Evolutionary conservation across 2,329 filamentous ascomycete species (phyloP).

Genomic region (Talaromyces verruculosus): DNA sequence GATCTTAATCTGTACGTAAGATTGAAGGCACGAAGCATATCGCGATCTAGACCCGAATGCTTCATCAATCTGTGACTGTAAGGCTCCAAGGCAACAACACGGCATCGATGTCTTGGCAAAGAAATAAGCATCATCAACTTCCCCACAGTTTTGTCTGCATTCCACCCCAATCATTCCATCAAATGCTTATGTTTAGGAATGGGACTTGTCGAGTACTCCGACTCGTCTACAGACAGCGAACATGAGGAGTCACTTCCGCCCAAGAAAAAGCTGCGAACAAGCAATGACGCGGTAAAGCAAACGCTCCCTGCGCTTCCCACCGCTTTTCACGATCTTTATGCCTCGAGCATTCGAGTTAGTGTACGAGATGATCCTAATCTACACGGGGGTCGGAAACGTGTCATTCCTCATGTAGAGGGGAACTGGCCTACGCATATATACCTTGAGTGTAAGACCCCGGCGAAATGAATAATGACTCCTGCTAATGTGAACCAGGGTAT

Average conservation of each 20-base stretch:
- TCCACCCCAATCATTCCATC: slow-evolving; percentile 20
- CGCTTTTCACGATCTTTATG: slow-evolving; percentile 85
- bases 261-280: slow-evolving; percentile 29
- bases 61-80: not conserved
- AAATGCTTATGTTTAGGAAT: slow-evolving; percentile 39
- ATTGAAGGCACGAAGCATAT: not conserved
- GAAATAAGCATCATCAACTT: slow-evolving; percentile 6
- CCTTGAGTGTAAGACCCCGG: slow-evolving; percentile 72
- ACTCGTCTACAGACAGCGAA: slow-evolving; percentile 43
- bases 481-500: slow-evolving; percentile 37
- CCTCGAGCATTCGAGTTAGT: slow-evolving; percentile 73
- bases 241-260: slow-evolving; percentile 21
- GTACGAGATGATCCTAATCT: slow-evolving; percentile 78
- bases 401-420: slow-evolving; percentile 79
- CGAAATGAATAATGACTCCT: not conserved
- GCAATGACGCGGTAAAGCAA: slow-evolving; percentile 9
- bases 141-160: slow-evolving; percentile 23
- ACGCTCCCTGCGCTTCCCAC: slow-evolving; percentile 71
- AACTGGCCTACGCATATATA: slow-evolving; percentile 94
- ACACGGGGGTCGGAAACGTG: slow-evolving; percentile 80
- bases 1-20: not conserved
- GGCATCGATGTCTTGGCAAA: slow-evolving; percentile 7
- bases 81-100: not conserved
- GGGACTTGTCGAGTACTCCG: slow-evolving; percentile 66
- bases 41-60: not conserved